These are phyloP conservation scores for Yamadazyma sp. DNA, from an alignment of 1,139 yeast genomes.

Conservation along the genomic window DNA sequence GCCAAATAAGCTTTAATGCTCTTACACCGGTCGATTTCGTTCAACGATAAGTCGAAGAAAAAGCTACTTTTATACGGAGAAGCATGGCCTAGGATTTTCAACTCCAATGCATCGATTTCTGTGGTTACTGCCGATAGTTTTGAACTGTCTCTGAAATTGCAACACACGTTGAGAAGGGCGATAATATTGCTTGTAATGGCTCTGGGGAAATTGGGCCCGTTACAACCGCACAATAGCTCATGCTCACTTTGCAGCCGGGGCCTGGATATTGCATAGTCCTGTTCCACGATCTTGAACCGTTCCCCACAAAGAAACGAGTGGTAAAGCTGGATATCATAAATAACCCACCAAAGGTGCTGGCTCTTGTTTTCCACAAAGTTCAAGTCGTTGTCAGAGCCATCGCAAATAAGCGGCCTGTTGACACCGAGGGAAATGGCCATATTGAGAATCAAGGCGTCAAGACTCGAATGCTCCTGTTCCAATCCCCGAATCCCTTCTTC, in stretches of 20 bases:
- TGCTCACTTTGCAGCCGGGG: slow-evolving; percentile 13
- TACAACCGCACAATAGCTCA: slow-evolving; percentile 21
- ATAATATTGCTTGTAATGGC: not conserved
- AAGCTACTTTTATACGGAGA: not conserved
- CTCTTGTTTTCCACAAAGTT: not conserved
- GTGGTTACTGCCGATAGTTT: slow-evolving; percentile 18
- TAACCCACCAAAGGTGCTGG: slow-evolving; percentile 2
- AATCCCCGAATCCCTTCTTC: slow-evolving; percentile 47
- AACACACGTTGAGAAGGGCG: slow-evolving; percentile 18
- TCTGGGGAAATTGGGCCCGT: slow-evolving; percentile 5
- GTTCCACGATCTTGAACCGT: slow-evolving; percentile 12
- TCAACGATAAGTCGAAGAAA: slow-evolving; percentile 6
- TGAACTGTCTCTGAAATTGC: slow-evolving; percentile 18
- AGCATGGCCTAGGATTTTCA: not conserved
- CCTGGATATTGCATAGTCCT: slow-evolving; percentile 20
- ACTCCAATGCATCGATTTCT: slow-evolving; percentile 28
- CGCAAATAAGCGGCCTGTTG: not conserved
- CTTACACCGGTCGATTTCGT: slow-evolving; percentile 3
- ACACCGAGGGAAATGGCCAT: not conserved
- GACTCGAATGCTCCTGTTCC: slow-evolving; percentile 44
- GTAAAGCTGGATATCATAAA: not conserved
- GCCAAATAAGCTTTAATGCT: slow-evolving; percentile 16
- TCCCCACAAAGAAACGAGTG: not conserved
- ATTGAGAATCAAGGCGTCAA: slow-evolving; percentile 11
- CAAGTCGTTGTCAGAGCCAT: not conserved